Conservation (phyloP, 441 rosid genomes). For the Pelargonium myrrhifolium region DNA sequence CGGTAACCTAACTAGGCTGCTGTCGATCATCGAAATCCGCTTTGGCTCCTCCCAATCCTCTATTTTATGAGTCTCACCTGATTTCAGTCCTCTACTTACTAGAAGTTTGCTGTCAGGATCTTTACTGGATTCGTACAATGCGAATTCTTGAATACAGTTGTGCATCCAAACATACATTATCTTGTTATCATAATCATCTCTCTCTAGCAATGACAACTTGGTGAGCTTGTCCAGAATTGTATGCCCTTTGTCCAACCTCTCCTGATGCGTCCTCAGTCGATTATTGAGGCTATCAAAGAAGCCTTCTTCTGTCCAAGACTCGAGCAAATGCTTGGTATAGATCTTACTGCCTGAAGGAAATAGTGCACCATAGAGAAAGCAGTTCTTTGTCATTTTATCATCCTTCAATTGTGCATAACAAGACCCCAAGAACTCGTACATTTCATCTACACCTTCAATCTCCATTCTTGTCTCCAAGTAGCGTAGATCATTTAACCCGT, state of each 20-base stretch:
- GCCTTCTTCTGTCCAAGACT: neutral
- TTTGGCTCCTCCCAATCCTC: neutral
- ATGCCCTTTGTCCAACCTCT: neutral
- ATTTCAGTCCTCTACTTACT: too few relatives aligned
- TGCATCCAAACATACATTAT: neutral
- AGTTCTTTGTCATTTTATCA: neutral
- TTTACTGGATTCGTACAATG: neutral
- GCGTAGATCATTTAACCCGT: neutral
- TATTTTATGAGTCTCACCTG: neutral
- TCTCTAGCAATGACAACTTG: neutral
- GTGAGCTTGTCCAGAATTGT: neutral
- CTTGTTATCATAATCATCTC: neutral
- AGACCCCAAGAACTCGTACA: neutral
- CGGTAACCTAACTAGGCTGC: neutral
- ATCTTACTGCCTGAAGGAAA: neutral
- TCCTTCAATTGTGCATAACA: neutral
- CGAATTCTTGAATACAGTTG: neutral
- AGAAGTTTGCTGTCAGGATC: too few relatives aligned
- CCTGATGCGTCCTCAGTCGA: neutral
- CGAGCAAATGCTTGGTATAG: neutral
- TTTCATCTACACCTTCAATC: neutral
- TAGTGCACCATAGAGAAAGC: neutral
- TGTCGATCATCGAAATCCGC: neutral
- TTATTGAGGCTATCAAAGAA: neutral
- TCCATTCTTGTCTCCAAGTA: neutral